Percentiles rank a stretch among this genome's conserved stretches.
These are phyloP conservation scores for Barnettozyma pratensis DNA, from an alignment of 805 yeast genomes.

Conservation along the genomic window DNA sequence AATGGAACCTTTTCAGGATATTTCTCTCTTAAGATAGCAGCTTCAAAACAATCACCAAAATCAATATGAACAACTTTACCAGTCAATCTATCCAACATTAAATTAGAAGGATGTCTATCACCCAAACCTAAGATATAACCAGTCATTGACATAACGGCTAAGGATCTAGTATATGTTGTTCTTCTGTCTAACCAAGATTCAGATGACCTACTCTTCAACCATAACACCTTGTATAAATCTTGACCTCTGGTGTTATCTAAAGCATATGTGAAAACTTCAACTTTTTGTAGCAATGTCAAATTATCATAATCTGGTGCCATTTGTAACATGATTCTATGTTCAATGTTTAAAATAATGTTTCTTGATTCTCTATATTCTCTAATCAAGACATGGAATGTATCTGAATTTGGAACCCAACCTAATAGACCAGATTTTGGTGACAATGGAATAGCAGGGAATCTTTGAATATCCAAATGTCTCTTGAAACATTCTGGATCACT, in stretches of 20 bases:
- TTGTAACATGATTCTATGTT: constrained; percentile 91
- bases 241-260: constrained; percentile 94
- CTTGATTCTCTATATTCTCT: constrained; percentile 90
- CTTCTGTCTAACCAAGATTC: constrained; percentile 98
- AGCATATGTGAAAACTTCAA: constrained; percentile 95
- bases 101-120: constrained; percentile 95
- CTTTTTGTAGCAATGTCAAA: constrained; percentile 82
- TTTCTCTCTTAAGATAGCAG: constrained; percentile 93
- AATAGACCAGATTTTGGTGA: constrained; percentile 95
- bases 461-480: constrained; percentile 89
- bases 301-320: constrained; percentile 96
- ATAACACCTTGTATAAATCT: constrained; percentile 88
- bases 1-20: constrained; percentile 98
- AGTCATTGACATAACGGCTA: constrained; percentile 98
- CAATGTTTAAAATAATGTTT: constrained; percentile 84
- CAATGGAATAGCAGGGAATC: constrained; percentile 88
- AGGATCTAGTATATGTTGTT: constrained; percentile 90
- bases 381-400: constrained; percentile 90
- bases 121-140: constrained; percentile 97
- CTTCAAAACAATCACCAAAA: constrained; percentile 98
- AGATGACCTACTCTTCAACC: constrained; percentile 94
- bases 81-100: constrained; percentile 90
- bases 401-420: constrained; percentile 98
- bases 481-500: constrained; percentile 95
- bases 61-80: constrained; percentile 97